Evolutionary conservation across 768 basidiomycete species (phyloP), one percentile per base, ranked within the genome.

Genomic region (Collybia mongolica): DNA sequence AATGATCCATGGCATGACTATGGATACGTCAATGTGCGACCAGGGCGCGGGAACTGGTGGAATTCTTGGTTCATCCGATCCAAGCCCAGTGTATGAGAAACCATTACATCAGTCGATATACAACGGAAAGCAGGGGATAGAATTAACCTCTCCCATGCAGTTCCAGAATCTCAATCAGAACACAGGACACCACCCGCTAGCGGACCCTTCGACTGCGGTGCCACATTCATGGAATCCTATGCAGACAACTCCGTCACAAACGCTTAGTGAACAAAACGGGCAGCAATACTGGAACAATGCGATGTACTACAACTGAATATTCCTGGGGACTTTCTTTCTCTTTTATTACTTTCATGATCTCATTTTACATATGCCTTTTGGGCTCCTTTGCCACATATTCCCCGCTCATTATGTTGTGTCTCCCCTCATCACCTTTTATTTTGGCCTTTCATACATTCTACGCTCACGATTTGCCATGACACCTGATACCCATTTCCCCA

Each of bases 41-140:
- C 46, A 52, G 19, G 52, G 37, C 32, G 18, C 23, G 14, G 53
- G 40, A 23, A 32, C 29, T 18, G 43, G 53, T 20, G 32, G 48
- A 44, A 44, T 55, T 29, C 51, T 47, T 7, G 39, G 55, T 18
- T 48, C 58, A 44, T 48, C 62, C 14, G 50, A 62, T 29, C 46
- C 48, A 22, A 56, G 60, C 8, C 52, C 60, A 22, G 29, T 53
- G 22, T 58, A 61, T 46, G 65, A 67, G 35, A 63, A 67, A 32
- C 11, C 32, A 52, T 18, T 41, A 32, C 56, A 56, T 28, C 44
- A 42, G 19, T 44, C 54, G 41, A 54, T 66, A 52, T 72, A 65
- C 46, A 66, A 69, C 15, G 44, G 62, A 41, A 70, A 69, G 52
- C 48, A 62, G 8, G 15, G 55, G n/a, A 46, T 64, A 56, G 66